Percentiles rank a stretch among this genome's conserved stretches.
Evolutionary conservation across 805 yeast genomes (phyloP).

Genomic region (Cyberlindnera mississippiensis): DNA sequence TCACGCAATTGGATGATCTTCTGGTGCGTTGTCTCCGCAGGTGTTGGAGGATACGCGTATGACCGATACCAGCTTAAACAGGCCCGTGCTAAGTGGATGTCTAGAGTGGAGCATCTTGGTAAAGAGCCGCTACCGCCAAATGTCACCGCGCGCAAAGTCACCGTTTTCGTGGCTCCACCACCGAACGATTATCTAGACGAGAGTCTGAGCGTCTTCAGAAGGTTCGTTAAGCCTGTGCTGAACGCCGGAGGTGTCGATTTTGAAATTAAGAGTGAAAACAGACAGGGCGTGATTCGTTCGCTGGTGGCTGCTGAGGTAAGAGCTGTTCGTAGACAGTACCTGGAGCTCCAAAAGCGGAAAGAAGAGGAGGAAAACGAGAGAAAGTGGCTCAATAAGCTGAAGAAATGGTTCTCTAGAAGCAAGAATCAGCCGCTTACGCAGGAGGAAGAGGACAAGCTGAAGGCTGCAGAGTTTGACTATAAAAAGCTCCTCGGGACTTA

Average conservation of each 20-base stretch:
- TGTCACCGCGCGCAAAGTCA: constrained; percentile 66
- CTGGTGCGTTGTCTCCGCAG: constrained; percentile 62
- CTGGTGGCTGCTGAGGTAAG: constrained; percentile 82
- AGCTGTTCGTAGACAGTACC: constrained; percentile 49
- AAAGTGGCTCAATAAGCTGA: constrained; percentile 20
- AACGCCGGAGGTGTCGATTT: constrained; percentile 83
- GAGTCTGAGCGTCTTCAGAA: constrained; percentile 67
- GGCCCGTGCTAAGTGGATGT: constrained; percentile 62
- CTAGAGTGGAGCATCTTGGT: constrained; percentile 51
- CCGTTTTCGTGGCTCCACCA: constrained; percentile 92
- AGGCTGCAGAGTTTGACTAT: constrained; percentile 33
- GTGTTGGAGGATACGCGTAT: constrained; percentile 74
- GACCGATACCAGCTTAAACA: constrained; percentile 72
- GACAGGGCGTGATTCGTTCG: constrained; percentile 86
- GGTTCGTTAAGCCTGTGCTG: constrained; percentile 79
- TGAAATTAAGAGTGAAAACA: constrained; percentile 67
- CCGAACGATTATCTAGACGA: constrained; percentile 86
- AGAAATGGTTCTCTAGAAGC: constrained; percentile 9
- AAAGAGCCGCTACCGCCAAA: constrained; percentile 43
- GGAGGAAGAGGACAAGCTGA: constrained; percentile 22
- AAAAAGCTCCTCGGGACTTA: constrained; percentile 59
- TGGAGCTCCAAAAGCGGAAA: constrained; percentile 27
- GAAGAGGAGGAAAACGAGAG: constrained; percentile 18
- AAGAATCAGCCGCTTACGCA: constrained; percentile 15
- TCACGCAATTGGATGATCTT: constrained; percentile 92